Conservation (phyloP, 306 rosid species). For the Neltuma alba region DNA sequence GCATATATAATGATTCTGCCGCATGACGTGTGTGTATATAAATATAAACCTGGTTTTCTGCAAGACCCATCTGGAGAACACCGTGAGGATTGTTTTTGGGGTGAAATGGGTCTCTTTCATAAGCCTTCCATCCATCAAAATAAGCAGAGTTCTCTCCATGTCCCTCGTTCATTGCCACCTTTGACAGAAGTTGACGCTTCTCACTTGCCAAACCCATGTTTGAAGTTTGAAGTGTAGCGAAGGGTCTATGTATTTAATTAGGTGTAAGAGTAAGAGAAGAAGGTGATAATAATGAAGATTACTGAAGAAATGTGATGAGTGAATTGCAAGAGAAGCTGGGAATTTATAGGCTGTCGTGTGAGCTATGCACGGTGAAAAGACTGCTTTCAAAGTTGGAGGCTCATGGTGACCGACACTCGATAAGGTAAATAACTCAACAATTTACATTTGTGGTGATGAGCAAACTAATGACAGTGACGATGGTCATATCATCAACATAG, state of each 20-base stretch:
- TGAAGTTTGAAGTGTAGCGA: neutral
- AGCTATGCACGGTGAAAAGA: neutral
- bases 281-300: neutral
- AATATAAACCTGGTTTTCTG: slow-evolving; percentile 48
- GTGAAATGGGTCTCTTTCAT: slow-evolving; percentile 60
- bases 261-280: neutral
- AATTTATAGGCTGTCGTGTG: neutral
- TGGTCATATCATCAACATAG: neutral
- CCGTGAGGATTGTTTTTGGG: slow-evolving; percentile 46
- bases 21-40: neutral
- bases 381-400: neutral
- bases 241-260: too few species aligned
- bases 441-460: neutral
- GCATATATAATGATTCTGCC: neutral
- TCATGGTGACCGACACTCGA: neutral
- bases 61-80: slow-evolving; percentile 74
- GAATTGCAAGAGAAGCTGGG: neutral
- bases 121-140: slow-evolving; percentile 73
- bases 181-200: slow-evolving; percentile 37
- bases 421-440: neutral
- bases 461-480: neutral
- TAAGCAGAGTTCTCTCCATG: slow-evolving; percentile 63
- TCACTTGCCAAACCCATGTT: slow-evolving; percentile 16
- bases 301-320: neutral
- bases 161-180: slow-evolving; percentile 30